phyloP scores from a whole-genome alignment of 306 rosid genomes.

The Trifolium dubium region DNA sequence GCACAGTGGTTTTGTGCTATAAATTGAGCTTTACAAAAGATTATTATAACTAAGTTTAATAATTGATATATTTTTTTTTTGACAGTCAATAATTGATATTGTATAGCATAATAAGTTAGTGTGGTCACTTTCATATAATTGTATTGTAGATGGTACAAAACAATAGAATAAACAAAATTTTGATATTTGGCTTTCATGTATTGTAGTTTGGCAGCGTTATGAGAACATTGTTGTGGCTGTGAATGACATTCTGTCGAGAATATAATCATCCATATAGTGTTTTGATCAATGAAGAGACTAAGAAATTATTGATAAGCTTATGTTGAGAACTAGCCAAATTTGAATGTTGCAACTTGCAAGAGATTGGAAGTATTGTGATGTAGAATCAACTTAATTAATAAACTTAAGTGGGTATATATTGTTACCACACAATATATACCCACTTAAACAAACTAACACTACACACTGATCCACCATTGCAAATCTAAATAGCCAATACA shows the following conservation, averaged over 20 bases:
- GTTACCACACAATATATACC: too few relatives aligned
- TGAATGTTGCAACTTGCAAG: background rate
- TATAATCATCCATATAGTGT: constrained; percentile 32
- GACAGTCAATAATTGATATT: too few relatives aligned
- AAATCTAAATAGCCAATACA: too few relatives aligned
- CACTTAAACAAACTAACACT: too few relatives aligned
- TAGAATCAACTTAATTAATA: background rate
- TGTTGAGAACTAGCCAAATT: background rate
- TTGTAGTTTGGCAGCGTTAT: constrained; percentile 64
- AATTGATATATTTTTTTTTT: too few relatives aligned
- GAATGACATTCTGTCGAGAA: constrained; percentile 62
- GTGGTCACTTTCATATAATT: constrained; percentile 36
- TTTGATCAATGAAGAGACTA: background rate
- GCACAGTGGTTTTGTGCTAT: constrained; percentile 39
- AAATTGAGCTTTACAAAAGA: constrained; percentile 27
- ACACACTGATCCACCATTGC: too few relatives aligned
- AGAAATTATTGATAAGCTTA: constrained; percentile 14
- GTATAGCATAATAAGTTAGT: constrained; percentile 40
- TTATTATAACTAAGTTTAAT: constrained; percentile 28
- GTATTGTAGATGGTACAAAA: background rate
- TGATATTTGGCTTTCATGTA: too few relatives aligned
- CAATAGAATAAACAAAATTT: too few relatives aligned
- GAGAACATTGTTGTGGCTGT: constrained; percentile 61
- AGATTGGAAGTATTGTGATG: background rate
- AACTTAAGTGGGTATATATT: too few relatives aligned